Conservation (phyloP, 1,284 basidiomycete genomes). For the Ganoderma sp. region DNA sequence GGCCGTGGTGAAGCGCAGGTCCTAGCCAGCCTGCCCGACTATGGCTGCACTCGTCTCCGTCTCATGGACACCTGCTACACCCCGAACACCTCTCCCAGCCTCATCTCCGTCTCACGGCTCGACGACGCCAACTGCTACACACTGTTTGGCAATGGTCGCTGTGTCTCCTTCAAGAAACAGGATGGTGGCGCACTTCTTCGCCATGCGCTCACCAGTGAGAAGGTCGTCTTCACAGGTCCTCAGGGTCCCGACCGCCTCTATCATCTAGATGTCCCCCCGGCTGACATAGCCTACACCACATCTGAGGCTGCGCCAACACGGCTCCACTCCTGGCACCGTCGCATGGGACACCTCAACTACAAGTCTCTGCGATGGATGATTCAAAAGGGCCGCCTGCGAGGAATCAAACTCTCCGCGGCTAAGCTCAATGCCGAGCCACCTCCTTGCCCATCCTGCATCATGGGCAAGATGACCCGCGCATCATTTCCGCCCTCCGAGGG, state of each 20-base stretch:
- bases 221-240: conserved; percentile 13
- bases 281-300: not conserved
- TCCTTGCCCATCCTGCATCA: conserved; percentile 14
- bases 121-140: conserved; percentile 19
- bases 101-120: conserved; percentile 21
- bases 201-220: not conserved
- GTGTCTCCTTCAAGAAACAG: conserved; percentile 14
- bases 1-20: conserved; percentile 18
- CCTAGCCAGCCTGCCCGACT: conserved; percentile 7
- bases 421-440: conserved; percentile 11
- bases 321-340: conserved; percentile 5
- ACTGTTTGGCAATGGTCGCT: conserved; percentile 19
- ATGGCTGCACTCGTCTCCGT: conserved; percentile 13
- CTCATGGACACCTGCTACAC: conserved; percentile 15
- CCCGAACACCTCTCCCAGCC: conserved; percentile 17
- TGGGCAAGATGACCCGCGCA: conserved; percentile 21
- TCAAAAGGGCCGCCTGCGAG: conserved; percentile 5
- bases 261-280: conserved; percentile 14
- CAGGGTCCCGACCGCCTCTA: conserved; percentile 14
- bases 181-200: conserved; percentile 17
- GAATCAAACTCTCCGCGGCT: conserved; percentile 12
- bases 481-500: conserved; percentile 13
- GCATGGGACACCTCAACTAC: conserved; percentile 15
- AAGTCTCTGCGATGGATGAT: not conserved
- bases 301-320: conserved; percentile 8